Evolutionary conservation across 2,329 filamentous ascomycete genomes (phyloP), one percentile per base, ranked within the genome.

Genomic region (Aspergillus alliaceus): DNA sequence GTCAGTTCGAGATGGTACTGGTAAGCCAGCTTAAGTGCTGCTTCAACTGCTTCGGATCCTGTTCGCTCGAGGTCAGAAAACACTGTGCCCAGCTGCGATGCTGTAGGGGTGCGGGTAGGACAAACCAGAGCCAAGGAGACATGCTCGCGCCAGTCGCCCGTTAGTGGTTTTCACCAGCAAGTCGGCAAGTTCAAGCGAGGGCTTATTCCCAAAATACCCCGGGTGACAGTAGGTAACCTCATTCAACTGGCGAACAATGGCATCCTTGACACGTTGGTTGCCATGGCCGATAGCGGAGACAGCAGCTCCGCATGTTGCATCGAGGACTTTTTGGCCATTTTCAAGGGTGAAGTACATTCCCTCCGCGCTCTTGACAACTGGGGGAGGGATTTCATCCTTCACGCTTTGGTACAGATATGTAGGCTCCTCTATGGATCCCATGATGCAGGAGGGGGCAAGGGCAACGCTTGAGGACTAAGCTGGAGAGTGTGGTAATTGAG

Each of bases 251-350:
- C 78, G 64, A 4, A 76, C 69, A 29, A 90, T 80, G 1, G 87
- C 89, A 2, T 81, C 75, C 20, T 80, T 77, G 5, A 92, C 84
- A 34, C 86, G 80, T 31, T 76, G 64, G 50, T 87, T 82, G 31
- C 83, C 84, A 65, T 91, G 86, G 4, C 90, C 90, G 6, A 93
- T 77, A 67, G 85, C 86, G n/a, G 85, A 79, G 2, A 91, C 89
- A 24, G 86, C 88, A 2, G 90, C 87, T 11, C 90, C 90, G 32
- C 86, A 83, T 42, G 86, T 88, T 2, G 84, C 86, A 69, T 93
- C 90, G 11, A 91, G 79, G 40, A 93, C 81, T 29, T 73, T 73
- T 32, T 81, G 76, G 2, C 86, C 85, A 62, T 77, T 75, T 50
- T 73, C 72, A 1, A 83, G 73, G 25, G 74, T 64, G 4, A 84